phyloP scores from a whole-genome alignment of 2,329 filamentous ascomycete species.

The Exophiala xenobiotica region DNA sequence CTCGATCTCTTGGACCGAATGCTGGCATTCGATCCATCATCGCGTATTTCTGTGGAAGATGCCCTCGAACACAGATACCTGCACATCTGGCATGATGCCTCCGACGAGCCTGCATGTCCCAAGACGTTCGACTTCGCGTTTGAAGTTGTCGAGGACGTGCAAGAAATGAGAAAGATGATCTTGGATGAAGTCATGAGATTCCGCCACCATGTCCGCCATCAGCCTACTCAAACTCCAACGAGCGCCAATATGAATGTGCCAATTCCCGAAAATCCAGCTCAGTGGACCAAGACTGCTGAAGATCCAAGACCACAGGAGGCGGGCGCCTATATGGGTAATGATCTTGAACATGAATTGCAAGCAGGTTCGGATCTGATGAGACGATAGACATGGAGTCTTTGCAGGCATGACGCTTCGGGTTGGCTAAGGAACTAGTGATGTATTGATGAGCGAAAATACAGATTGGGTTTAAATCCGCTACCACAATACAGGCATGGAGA shows the following conservation, averaged over 20 bases:
- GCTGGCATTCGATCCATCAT: slow-evolving; percentile 93
- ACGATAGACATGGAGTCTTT: slow-evolving; percentile 24
- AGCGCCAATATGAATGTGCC: slow-evolving; percentile 50
- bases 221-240: slow-evolving; percentile 36
- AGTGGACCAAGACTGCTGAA: slow-evolving; percentile 53
- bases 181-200: slow-evolving; percentile 90
- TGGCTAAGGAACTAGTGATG: slow-evolving; percentile 3
- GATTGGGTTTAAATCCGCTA: slow-evolving; percentile 1
- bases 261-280: slow-evolving; percentile 61
- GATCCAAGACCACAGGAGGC: slow-evolving; percentile 63
- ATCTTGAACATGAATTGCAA: slow-evolving; percentile 53
- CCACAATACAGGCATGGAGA: no score
- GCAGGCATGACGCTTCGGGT: not conserved
- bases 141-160: slow-evolving; percentile 92
- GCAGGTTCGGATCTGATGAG: slow-evolving; percentile 55
- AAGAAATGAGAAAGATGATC: slow-evolving; percentile 96
- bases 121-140: slow-evolving; percentile 98
- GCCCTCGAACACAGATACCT: slow-evolving; percentile 96
- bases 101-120: slow-evolving; percentile 90
- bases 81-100: slow-evolving; percentile 96
- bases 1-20: slow-evolving; percentile 94
- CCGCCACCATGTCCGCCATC: slow-evolving; percentile 61
- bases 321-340: slow-evolving; percentile 43
- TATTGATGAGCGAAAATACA: slow-evolving; percentile 9
- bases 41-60: slow-evolving; percentile 89